Base-by-base conservation (phyloP, 805 yeast genomes). In the Candida schatavii region DNA sequence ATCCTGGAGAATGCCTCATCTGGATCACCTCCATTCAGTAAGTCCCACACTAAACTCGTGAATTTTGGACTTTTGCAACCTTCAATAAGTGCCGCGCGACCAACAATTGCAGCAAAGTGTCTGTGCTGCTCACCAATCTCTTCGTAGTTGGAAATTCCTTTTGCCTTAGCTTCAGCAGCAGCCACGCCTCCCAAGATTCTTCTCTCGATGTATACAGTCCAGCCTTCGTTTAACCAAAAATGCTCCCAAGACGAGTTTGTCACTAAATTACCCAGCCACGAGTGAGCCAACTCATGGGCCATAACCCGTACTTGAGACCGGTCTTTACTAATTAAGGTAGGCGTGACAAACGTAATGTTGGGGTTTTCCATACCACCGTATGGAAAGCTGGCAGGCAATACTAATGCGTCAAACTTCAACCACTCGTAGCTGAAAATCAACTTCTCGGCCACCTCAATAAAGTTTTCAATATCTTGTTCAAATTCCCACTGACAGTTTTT, bases 351-450 rank as follows among this genome's bases (percentile, higher is more conserved):
- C 7, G 67, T 61, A 43, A 61, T 47, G 42, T 62, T 62, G 23
- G 69, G 69, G 43, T 59, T 64, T 37, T 64, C 69, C 69, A 64
- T 64, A n/a, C 68, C 69, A 15, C 69, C 69, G 41, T 62, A 64
- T 3, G 69, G 69, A 44, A 62, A 64, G 31, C 60, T 52, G 28
- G 46, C 32, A 0, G 68, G 68, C 17, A 64, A 44, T n/a, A 64
- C 57, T 44, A 64, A 52, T n/a, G 64, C 60, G 48, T 64, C 65
- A 43, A 58, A 64, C 25, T 56, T 46, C 5, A 47, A 40, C 69
- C 69, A 64, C 48, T 64, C 68, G 49, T 64, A 64, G 23, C 52
- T 54, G 44, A 62, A 64, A 5, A 61, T 50, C 47, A 62, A 53
- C 15, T 50, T 44, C 44, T 64, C 69, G n/a, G 68, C 68, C 31